Base-by-base conservation (phyloP, 192 early-diverging fungal genomes). In the Coemansia aciculifera region DNA sequence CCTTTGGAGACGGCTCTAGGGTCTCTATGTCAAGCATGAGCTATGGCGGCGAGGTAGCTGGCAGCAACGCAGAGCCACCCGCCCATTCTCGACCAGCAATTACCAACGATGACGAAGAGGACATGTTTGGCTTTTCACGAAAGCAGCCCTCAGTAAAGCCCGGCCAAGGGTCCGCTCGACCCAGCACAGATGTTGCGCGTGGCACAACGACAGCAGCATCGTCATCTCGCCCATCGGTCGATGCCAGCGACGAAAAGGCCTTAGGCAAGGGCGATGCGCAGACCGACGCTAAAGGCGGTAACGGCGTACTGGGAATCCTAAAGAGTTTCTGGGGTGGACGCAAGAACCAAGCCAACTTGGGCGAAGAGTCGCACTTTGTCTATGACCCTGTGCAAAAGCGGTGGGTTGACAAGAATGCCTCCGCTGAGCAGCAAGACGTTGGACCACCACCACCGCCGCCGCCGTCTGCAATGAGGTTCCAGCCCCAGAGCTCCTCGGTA, bases 311-410 rank as follows among this genome's bases (percentile, higher is more conserved):
- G 9, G 83, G 84, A 19, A 75, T 83, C 37, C 51, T 86, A 29
- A 83, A 81, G 70, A 78, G 74, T 60, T 60, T 85, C 10, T 85
- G 85, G 69, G 78, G 83, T 38, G 68, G 67, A 2, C 73, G 72
- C 73, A 83, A 80, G 56, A 79, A 72, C 51, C 90, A 91, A 71
- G 97, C 94, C 2, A 93, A 99, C 73, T 68, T 97, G 59, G 95
- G 94, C 9, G 89, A 95, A 65, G 89, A 91, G 54, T 93, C 80
- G 37, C 79, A 88, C 3, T 93, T 95, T 73, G 91, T 90, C 68
- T 99, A 91, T 78, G 97, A 99, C 76, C 85, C 89, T 27, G 90
- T 88, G 27, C 87, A 88, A 66, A 89, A 94, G 63, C 84, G 90
- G 62, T 99, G 95, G 94, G 92, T 99, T 17, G 73, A 78, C 59